Conservation (phyloP, 352 stramenopile species). For the Phytophthora syringae region DNA sequence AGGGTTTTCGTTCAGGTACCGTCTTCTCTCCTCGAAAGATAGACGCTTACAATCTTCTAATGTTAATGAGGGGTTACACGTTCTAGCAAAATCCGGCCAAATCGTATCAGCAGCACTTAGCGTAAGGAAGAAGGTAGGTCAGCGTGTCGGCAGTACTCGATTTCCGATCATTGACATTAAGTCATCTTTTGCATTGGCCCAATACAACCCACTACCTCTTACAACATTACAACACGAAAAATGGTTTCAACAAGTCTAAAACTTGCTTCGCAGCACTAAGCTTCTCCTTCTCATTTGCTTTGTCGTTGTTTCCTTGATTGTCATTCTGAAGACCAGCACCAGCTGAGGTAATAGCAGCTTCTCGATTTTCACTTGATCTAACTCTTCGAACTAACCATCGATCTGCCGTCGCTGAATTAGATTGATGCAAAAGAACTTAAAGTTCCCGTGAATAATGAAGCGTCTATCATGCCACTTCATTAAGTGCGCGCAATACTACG, state of each 20-base stretch:
- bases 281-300: not conserved
- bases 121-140: conserved; percentile 28
- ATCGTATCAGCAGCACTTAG: not conserved
- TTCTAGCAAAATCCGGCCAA: conserved; percentile 33
- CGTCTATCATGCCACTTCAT: no score
- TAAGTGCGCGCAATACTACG: no score
- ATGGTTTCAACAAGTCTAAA: not conserved
- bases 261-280: not conserved
- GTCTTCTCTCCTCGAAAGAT: not conserved
- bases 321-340: no score
- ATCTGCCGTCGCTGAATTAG: no score
- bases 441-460: no score
- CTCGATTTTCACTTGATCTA: no score
- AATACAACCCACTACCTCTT: conserved; percentile 14
- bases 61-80: conserved; percentile 16
- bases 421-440: no score
- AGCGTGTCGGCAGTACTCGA: conserved; percentile 7
- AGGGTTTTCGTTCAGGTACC: conserved; percentile 19
- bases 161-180: conserved; percentile 27
- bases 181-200: conserved; percentile 13
- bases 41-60: not conserved
- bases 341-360: no score
- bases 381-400: no score
- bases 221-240: not conserved
- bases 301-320: not conserved